Base-by-base conservation (phyloP, 768 basidiomycete genomes). In the Amanita inopinata region DNA sequence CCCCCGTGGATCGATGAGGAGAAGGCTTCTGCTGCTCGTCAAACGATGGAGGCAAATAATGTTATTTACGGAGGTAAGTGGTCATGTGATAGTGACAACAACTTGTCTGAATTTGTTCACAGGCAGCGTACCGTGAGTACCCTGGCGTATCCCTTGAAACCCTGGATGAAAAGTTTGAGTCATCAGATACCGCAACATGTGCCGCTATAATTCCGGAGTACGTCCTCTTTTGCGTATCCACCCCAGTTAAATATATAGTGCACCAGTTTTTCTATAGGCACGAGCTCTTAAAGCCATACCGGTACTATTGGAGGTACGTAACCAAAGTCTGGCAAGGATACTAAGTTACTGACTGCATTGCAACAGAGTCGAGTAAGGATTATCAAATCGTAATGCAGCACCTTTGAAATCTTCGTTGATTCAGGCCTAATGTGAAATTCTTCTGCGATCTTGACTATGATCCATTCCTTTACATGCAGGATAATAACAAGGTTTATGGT, bases 131-230 rank as follows among this genome's bases (percentile, higher is more conserved):
- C 73, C 85, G 83, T 86, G 60, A 47, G 80, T 70, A 35, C 8
- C 36, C 34, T 22, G 27, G 17, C 14, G 14, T 10, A 18, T 15
- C 14, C 30, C 4, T 38, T 47, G 20, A n/a, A n/a, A n/a, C 33
- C 25, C 31, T 43, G 17, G 3, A 3, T 40, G 17, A 3, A 7
- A 38, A 11, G 24, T 31, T 39, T 14, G 30, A 24, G 19, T 42
- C 42, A 11, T 15, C 24, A 71, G 70, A 24, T 94, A 97, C 54
- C 83, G 94, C 43, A 93, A 96, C 52, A 98, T 98, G 94, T 97
- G 94, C 60, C 78, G 94, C 12, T 98, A 78, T 65, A 92, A 96
- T 63, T 91, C 88, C 40, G 92, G 90, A 24, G 88, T 92, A 63
- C 52, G 78, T 67, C n/a, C n/a, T 35, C 33, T 28, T 8, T 7